Evolutionary conservation across 257 asterid genomes (phyloP).

Genomic region (Solanum pennellii): DNA sequence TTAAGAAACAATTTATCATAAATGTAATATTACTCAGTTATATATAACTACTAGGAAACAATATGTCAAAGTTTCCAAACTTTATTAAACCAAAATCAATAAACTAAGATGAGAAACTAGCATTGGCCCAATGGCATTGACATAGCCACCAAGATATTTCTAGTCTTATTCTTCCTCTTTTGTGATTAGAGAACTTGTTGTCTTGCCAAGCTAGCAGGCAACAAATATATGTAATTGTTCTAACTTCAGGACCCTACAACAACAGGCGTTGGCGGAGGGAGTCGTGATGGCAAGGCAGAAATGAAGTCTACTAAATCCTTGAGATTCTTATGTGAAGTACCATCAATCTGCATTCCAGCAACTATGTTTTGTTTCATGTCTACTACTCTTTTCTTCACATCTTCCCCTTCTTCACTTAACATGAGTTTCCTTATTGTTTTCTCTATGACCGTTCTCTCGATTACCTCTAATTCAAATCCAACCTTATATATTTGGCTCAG

Average conservation of each 20-base stretch:
- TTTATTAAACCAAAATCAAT: not conserved
- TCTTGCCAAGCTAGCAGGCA: not conserved
- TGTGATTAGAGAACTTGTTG: not conserved
- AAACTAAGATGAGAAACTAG: not conserved
- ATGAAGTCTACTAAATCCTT: conserved; percentile 19
- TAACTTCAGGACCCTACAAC: not conserved
- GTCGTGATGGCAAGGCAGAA: not conserved
- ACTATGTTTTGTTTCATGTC: conserved; percentile 14
- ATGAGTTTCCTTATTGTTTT: no score
- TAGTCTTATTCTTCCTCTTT: not conserved
- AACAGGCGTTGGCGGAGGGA: not conserved
- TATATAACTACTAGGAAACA: not conserved
- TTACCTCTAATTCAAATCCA: no score
- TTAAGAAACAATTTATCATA: not conserved
- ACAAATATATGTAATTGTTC: not conserved
- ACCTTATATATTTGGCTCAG: no score
- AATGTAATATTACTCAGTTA: not conserved
- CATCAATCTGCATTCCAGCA: conserved; percentile 5
- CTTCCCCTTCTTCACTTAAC: conserved; percentile 1
- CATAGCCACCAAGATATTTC: not conserved
- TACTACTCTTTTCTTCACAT: not conserved
- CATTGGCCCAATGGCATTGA: not conserved
- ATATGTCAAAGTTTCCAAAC: not conserved
- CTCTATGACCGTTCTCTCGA: no score
- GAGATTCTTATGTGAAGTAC: conserved; percentile 14